Base-by-base conservation (phyloP, 169 alveolate species). In the Plasmodium cynomolgi region DNA sequence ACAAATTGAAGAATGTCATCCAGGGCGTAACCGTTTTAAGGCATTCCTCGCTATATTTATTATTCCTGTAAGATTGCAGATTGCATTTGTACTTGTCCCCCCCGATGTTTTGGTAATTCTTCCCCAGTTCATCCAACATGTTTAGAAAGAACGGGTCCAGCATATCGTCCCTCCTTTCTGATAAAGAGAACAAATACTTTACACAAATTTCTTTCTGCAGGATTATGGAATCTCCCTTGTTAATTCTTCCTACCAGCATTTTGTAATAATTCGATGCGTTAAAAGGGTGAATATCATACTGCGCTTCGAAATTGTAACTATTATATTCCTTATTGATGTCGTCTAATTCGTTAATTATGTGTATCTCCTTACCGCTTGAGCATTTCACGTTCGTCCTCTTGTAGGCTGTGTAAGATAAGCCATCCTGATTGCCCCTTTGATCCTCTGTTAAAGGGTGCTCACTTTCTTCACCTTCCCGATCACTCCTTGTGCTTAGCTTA, bases 1-100 rank as follows among this genome's bases (percentile, higher is more conserved):
- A 96, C 82, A 93, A 93, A 88, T 96, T 58, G 90, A 97, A 96
- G 81, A 97, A 96, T 8, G 84, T 56, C 94, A 97, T 97, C 98
- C 98, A 97, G 54, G 97, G 97, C 13, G 92, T 81, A 58, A 97
- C 97, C 20, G 90, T 26, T 56, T 56, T 81, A 39, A 86, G 81
- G 77, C 98, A 97, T 37, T 79, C 93, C 44, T 95, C 54, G 56
- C 93, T 95, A 81, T 95, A 93, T 33, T 95, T 93, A 81, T 94
- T 84, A 17, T 56, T 81, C 26, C 93, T 96, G 93, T 91, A 97
- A 3, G 84, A 83, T 23, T 96, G 95, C 56, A 97, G 26, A 44
- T 91, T 26, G 85, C 98, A 97, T 44, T 71, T 82, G 62, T 50
- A 56, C 41, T 73, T 94, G 47, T 90, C 93, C 39, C 77, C 86